Base-by-base conservation (phyloP, 768 basidiomycete species). In the Psilocybe azurescens region DNA sequence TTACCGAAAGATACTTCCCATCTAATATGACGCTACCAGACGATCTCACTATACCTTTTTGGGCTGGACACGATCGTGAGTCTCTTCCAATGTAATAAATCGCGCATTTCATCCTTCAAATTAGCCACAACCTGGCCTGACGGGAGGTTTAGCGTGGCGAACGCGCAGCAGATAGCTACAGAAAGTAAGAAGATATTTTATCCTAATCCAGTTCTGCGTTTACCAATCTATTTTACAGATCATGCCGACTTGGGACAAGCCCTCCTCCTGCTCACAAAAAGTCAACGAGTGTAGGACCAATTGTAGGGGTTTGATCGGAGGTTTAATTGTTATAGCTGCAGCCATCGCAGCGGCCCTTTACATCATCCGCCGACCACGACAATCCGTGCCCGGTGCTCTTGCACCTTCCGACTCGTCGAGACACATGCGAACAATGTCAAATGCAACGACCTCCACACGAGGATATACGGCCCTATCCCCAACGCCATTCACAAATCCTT, bases 301-400 rank as follows among this genome's bases (percentile, higher is more conserved):
- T 82, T 29, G 78, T 74, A 0, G 81, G 81, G 81, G 80, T 16
- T 79, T 81, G 3, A 65, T 82, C 44, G 81, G 81, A 29, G 80
- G 80, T 0, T 49, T 81, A 9, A 71, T 71, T 7, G 76, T 73
- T 14, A 57, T 82, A 20, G 68, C 56, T 8, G 56, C 73, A 2
- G 78, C 72, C 8, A 69, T 66, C 3, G 67, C 65, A 1, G 32
- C 75, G 24, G 74, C 71, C 3, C 69, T 76, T 50, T 76, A 50
- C 62, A 66, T 79, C 20, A 36, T 72, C 16, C 69, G 71, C 36
- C 65, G 70, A 33, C 69, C 69, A 47, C 71, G 64, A 30, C 50
- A 60, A 18, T 48, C 33, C 1, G 44, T 44, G 39, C 47, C 38
- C 32, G 18, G 41, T 1, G 56, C 69, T 0, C 56, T 62, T 7